Base-by-base conservation (phyloP, 306 rosid species). In the Begonia loranthoides region DNA sequence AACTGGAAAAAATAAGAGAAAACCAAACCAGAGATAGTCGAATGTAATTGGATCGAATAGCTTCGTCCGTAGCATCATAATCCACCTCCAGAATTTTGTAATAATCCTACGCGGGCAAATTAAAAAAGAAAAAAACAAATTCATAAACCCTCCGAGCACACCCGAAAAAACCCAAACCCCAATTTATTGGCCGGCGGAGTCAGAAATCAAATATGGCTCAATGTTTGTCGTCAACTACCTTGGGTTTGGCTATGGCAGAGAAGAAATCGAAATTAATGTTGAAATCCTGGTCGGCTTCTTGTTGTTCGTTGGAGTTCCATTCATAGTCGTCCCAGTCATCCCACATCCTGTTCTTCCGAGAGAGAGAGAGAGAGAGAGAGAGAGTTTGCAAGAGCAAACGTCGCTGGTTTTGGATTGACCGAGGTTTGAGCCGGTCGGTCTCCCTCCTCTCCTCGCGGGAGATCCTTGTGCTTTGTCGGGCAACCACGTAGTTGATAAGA, bases 81-180 rank as follows among this genome's bases (percentile, higher is more conserved):
- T 87, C 99, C 59, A 87, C 94, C 63, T 92, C 89, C 66, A 92
- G 57, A 49, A 77, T 83, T 84, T 80, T 83, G 56, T 92, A 86
- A 55, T 80, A 92, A 64, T 92, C 94, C 99, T 92, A 66, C 14
- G 14, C 2, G 15, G 15, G 7, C 15, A 47, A 58, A 47, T n/a
- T 9, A 1, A 33, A 9, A 5, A 15, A 45, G 17, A 16, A 1
- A 12, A 28, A 46, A 10, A 10, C 17, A 40, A 54, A 19, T 7
- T 45, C 9, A 15, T 60, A 56, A 41, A 38, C 10, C 15, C 54
- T 52, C 53, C 49, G 47, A 15, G 5, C 39, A 34, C 43, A 38
- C 9, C 39, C 12, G 9, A 21, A 12, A 24, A 60, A 50, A 17
- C 9, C 6, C 34, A 48, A 54, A 17, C 44, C 24, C 11, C 36